These are phyloP conservation scores for Pythium diclinum DNA, from an alignment of 352 stramenopile species.

Conservation along the genomic window DNA sequence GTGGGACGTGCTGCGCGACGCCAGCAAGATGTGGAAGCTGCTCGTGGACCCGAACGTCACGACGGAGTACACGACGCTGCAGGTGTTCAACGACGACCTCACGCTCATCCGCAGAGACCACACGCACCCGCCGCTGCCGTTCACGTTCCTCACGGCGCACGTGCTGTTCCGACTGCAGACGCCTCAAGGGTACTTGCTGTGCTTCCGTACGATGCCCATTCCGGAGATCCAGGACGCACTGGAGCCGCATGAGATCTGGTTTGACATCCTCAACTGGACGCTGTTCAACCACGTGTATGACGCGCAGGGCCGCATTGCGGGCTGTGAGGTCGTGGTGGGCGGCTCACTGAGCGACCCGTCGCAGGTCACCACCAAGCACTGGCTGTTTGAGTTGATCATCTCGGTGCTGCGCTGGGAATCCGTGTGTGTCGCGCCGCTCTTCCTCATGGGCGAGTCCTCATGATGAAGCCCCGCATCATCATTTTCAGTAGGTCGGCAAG, in stretches of 20 bases:
- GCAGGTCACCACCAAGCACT: slow-evolving; percentile 51
- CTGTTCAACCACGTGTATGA: slow-evolving; percentile 57
- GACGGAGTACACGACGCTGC: slow-evolving; percentile 46
- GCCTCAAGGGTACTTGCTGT: slow-evolving; percentile 49
- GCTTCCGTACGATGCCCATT: slow-evolving; percentile 54
- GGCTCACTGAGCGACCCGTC: slow-evolving; percentile 51
- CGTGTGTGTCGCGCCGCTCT: slow-evolving; percentile 26
- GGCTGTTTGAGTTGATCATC: slow-evolving; percentile 66
- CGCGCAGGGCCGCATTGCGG: slow-evolving; percentile 30
- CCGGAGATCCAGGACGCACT: slow-evolving; percentile 43
- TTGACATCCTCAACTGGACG: slow-evolving; percentile 62
- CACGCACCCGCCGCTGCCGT: slow-evolving; percentile 35
- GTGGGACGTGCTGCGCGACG: slow-evolving; percentile 30
- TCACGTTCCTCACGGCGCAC: slow-evolving; percentile 57
- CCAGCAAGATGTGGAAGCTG: slow-evolving; percentile 37
- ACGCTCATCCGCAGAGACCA: slow-evolving; percentile 58
- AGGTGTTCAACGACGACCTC: slow-evolving; percentile 51
- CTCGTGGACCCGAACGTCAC: slow-evolving; percentile 47
- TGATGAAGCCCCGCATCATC: background rate
- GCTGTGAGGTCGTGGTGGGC: slow-evolving; percentile 51
- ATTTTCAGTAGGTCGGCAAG: background rate
- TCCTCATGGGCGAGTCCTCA: slow-evolving; percentile 13
- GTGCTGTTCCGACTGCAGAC: slow-evolving; percentile 64
- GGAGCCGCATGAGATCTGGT: slow-evolving; percentile 50
- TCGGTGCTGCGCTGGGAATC: slow-evolving; percentile 59